Evolutionary conservation across 139 green algal species (phyloP).

Genomic region (Nannochloris sp.): DNA sequence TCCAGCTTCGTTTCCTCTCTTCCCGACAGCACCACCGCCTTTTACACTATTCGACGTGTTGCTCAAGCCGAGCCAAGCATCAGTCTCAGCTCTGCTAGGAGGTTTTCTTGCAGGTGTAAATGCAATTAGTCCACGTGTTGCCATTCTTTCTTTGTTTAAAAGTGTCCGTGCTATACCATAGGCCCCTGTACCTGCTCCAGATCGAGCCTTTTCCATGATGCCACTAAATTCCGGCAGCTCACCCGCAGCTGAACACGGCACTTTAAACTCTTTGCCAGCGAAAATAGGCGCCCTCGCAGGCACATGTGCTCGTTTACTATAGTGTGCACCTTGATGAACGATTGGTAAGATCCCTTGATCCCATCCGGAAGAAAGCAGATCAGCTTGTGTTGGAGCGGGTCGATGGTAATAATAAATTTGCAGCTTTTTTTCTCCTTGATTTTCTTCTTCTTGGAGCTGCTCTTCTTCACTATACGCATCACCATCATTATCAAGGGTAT

Average conservation of each 20-base stretch:
- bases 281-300: slow-evolving; percentile 36
- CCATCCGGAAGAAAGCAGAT: slow-evolving; percentile 23
- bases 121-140: slow-evolving; percentile 7
- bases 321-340: slow-evolving; percentile 50
- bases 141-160: neutral
- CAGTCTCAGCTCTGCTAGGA: slow-evolving; percentile 16
- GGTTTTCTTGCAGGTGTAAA: slow-evolving; percentile 19
- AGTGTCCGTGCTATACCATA: too few relatives aligned
- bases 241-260: slow-evolving; percentile 19
- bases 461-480: too few relatives aligned
- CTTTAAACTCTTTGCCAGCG: slow-evolving; percentile 44
- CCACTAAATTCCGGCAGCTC: slow-evolving; percentile 25
- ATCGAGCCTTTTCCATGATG: neutral
- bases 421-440: too few relatives aligned
- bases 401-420: slow-evolving; percentile 1
- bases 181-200: neutral
- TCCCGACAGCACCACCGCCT: neutral
- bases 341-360: slow-evolving; percentile 27
- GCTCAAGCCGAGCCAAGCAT: too few relatives aligned
- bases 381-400: slow-evolving; percentile 5
- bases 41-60: too few relatives aligned
- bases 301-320: slow-evolving; percentile 41
- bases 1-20: neutral
- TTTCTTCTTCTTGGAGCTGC: too few relatives aligned
- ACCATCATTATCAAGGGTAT: too few relatives aligned